Percentiles rank a stretch among this genome's conserved stretches.
Evolutionary conservation across 768 basidiomycete genomes (phyloP).

Genomic region (Favolaschia claudopus): DNA sequence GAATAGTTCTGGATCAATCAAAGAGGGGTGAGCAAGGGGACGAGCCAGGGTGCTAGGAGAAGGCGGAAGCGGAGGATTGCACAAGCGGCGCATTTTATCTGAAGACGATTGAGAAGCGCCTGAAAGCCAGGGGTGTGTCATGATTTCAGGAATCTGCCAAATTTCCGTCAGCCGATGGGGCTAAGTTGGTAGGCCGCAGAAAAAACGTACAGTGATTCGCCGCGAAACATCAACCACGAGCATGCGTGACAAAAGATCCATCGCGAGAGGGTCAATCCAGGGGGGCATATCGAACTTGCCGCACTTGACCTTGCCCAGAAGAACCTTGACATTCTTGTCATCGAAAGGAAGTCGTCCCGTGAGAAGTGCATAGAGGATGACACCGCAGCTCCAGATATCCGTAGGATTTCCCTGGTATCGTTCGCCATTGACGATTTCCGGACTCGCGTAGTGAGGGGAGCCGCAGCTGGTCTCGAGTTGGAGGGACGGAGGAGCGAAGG

Average conservation of each 20-base stretch:
- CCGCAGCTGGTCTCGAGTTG: slow-evolving; percentile 96
- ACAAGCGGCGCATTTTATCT: slow-evolving; percentile 35
- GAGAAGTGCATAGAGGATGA: slow-evolving; percentile 90
- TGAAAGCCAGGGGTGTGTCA: slow-evolving; percentile 84
- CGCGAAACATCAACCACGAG: slow-evolving; percentile 82
- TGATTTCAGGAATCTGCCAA: slow-evolving; percentile 83
- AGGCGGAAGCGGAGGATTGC: slow-evolving; percentile 58
- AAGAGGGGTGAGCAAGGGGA: slow-evolving; percentile 70
- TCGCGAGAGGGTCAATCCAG: slow-evolving; percentile 83
- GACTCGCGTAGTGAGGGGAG: slow-evolving; percentile 95
- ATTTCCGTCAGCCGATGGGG: neutral
- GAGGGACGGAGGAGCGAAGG: slow-evolving; percentile 85
- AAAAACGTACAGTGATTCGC: slow-evolving; percentile 77
- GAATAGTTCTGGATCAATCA: slow-evolving; percentile 81
- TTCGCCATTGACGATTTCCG: slow-evolving; percentile 93
- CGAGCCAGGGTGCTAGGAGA: slow-evolving; percentile 72
- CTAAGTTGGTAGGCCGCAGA: neutral
- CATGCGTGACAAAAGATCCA: slow-evolving; percentile 87
- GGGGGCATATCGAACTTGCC: slow-evolving; percentile 87
- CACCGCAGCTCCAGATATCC: slow-evolving; percentile 97
- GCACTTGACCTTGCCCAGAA: slow-evolving; percentile 86
- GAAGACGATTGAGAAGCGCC: slow-evolving; percentile 44
- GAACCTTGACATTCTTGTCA: slow-evolving; percentile 80
- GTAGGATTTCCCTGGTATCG: slow-evolving; percentile 90
- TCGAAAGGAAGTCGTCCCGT: slow-evolving; percentile 94